Conservation (phyloP, 2,329 filamentous ascomycete species). For the Knufia fluminis region DNA sequence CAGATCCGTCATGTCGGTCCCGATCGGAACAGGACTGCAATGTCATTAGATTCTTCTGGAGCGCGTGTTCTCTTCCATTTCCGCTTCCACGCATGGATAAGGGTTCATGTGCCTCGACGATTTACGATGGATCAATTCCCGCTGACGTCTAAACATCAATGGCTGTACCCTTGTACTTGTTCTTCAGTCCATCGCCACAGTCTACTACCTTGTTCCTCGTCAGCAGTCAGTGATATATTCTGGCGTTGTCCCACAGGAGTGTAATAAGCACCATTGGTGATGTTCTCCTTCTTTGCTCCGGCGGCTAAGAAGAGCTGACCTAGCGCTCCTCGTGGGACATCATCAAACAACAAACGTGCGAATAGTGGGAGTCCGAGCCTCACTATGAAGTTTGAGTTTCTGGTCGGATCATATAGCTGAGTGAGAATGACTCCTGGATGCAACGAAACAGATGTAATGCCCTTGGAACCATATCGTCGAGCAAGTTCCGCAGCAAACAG, state of each 20-base stretch:
- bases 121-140: too few species aligned
- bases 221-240: slow-evolving; percentile 23
- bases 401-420: slow-evolving; percentile 30
- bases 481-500: slow-evolving; percentile 40
- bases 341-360: slow-evolving; percentile 26
- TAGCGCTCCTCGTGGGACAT: slow-evolving; percentile 29
- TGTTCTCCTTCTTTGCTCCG: slow-evolving; percentile 26
- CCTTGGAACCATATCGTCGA: slow-evolving; percentile 34
- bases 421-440: slow-evolving; percentile 42
- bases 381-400: slow-evolving; percentile 22
- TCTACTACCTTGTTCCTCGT: slow-evolving; percentile 23
- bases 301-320: slow-evolving; percentile 35
- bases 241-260: slow-evolving; percentile 28
- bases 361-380: slow-evolving; percentile 20
- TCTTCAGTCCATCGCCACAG: slow-evolving; percentile 31
- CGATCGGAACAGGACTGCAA: background rate
- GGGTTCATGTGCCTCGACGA: background rate
- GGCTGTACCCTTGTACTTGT: slow-evolving; percentile 18
- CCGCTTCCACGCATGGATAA: background rate
- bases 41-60: background rate
- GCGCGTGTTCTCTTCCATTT: background rate
- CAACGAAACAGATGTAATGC: slow-evolving; percentile 34
- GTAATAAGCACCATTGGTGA: slow-evolving; percentile 38
- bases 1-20: background rate
- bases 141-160: too few species aligned